These are phyloP conservation scores for Leucocoprinus sp. DNA, from an alignment of 768 basidiomycete genomes.

Conservation along the genomic window DNA sequence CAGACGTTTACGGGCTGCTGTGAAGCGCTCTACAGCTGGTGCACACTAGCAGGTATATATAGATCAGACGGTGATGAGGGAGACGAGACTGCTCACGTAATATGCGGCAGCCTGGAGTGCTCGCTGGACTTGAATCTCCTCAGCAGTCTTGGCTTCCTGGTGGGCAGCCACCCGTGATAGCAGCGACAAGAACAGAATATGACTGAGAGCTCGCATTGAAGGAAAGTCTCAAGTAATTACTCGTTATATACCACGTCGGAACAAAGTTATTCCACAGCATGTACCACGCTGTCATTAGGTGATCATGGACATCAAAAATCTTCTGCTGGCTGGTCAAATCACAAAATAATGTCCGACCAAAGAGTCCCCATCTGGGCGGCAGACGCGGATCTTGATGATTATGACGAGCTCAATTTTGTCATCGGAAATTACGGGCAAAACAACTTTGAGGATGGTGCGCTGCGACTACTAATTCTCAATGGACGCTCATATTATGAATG, in stretches of 20 bases:
- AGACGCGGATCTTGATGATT: slow-evolving; percentile 76
- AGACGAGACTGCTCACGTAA: slow-evolving; percentile 28
- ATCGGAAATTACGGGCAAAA: slow-evolving; percentile 66
- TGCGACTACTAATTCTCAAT: neutral
- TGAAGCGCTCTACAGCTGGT: slow-evolving; percentile 42
- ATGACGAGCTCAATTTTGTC: slow-evolving; percentile 63
- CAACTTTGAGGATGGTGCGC: slow-evolving; percentile 58
- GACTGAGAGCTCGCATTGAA: slow-evolving; percentile 11
- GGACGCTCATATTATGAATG: slow-evolving; percentile 6
- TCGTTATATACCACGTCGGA: no score
- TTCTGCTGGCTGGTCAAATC: slow-evolving; percentile 27
- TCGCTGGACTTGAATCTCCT: slow-evolving; percentile 40
- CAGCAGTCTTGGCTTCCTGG: slow-evolving; percentile 32
- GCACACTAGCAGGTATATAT: slow-evolving; percentile 33
- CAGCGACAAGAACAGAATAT: slow-evolving; percentile 11
- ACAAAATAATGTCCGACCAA: slow-evolving; percentile 53
- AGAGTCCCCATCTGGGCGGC: slow-evolving; percentile 68
- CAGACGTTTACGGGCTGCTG: slow-evolving; percentile 37
- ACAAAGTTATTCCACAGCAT: neutral
- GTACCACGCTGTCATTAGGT: no score
- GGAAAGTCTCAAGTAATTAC: slow-evolving; percentile 1
- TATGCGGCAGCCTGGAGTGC: slow-evolving; percentile 44
- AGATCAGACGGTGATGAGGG: no score
- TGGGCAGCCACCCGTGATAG: slow-evolving; percentile 26
- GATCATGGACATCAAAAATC: no score